These are phyloP conservation scores for Mentha longifolia DNA, from an alignment of 257 asterid species.

Conservation along the genomic window DNA sequence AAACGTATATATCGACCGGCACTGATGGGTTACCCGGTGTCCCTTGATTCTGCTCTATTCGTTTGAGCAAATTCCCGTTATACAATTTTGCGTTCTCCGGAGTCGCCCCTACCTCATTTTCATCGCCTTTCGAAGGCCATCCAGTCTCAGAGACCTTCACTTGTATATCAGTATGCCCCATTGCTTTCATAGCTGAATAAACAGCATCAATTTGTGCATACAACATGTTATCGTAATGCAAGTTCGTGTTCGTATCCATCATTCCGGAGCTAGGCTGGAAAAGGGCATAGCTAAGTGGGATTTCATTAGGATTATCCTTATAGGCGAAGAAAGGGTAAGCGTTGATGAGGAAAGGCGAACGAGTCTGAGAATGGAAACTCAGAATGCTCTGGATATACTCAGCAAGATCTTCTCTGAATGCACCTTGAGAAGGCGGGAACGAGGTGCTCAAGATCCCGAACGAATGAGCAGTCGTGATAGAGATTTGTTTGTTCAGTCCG, in stretches of 20 bases:
- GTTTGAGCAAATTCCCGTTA: constrained; percentile 67
- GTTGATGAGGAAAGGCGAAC: constrained; percentile 79
- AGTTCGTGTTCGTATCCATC: constrained; percentile 56
- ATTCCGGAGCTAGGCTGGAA: constrained; percentile 73
- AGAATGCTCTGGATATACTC: constrained; percentile 63
- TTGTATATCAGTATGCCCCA: constrained; percentile 63
- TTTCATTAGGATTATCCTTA: constrained; percentile 59
- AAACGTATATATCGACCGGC: constrained; percentile 77
- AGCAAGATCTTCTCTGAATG: constrained; percentile 63
- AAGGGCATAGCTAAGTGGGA: constrained; percentile 69
- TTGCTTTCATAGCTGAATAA: constrained; percentile 73
- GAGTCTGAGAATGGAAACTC: constrained; percentile 62
- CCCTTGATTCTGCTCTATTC: constrained; percentile 64
- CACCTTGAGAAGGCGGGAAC: constrained; percentile 87
- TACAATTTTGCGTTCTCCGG: constrained; percentile 75
- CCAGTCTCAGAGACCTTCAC: constrained; percentile 94
- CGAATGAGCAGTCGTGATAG: constrained; percentile 82
- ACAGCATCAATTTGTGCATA: constrained; percentile 95
- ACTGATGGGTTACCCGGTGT: constrained; percentile 84
- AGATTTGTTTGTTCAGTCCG: constrained; percentile 62
- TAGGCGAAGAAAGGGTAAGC: constrained; percentile 94
- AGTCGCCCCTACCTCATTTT: constrained; percentile 81
- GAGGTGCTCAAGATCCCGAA: constrained; percentile 62
- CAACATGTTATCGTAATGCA: constrained; percentile 90
- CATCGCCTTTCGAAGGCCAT: constrained; percentile 95